phyloP scores from a whole-genome alignment of 768 basidiomycete genomes.

The Tubosaeta sp. region DNA sequence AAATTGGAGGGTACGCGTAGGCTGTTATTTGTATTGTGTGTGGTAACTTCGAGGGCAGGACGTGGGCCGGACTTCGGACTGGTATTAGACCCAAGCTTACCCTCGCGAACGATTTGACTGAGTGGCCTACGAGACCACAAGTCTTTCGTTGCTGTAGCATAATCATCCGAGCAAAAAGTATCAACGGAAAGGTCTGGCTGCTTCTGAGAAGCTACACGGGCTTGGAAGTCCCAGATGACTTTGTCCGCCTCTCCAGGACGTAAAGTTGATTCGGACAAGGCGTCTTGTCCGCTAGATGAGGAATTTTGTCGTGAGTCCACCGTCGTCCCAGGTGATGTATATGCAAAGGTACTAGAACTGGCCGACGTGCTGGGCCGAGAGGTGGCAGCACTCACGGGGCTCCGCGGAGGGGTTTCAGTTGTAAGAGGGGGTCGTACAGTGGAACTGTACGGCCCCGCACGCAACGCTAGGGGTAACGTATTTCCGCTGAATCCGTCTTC shows the following conservation, averaged over 20 bases:
- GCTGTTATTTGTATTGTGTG: conserved; percentile 16
- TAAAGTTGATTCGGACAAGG: conserved; percentile 30
- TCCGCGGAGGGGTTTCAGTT: conserved; percentile 55
- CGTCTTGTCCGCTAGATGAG: conserved; percentile 30
- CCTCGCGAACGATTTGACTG: conserved; percentile 25
- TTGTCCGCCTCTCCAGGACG: conserved; percentile 31
- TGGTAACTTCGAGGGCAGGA: conserved; percentile 30
- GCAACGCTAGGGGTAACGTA: conserved; percentile 24
- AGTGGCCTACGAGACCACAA: conserved; percentile 31
- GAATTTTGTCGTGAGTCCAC: conserved; percentile 25
- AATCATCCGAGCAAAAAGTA: conserved; percentile 25
- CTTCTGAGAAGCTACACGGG: conserved; percentile 15
- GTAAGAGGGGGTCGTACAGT: conserved; percentile 30
- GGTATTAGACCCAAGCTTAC: conserved; percentile 11
- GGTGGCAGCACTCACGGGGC: conserved; percentile 54
- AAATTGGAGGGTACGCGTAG: conserved; percentile 16
- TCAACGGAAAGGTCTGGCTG: conserved; percentile 17
- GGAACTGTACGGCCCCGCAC: conserved; percentile 24
- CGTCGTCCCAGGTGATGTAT: conserved; percentile 27
- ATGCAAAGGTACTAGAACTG: conserved; percentile 23
- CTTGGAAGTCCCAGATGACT: conserved; percentile 27
- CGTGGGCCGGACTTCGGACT: conserved; percentile 22
- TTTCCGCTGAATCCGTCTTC: conserved; percentile 27
- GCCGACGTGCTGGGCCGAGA: conserved; percentile 38
- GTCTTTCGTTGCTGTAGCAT: conserved; percentile 26